A percentile compares a stretch with the other conserved stretches of the same genome.
phyloP scores from a whole-genome alignment of 2,329 filamentous ascomycete species.

The Bisporella sp. region DNA sequence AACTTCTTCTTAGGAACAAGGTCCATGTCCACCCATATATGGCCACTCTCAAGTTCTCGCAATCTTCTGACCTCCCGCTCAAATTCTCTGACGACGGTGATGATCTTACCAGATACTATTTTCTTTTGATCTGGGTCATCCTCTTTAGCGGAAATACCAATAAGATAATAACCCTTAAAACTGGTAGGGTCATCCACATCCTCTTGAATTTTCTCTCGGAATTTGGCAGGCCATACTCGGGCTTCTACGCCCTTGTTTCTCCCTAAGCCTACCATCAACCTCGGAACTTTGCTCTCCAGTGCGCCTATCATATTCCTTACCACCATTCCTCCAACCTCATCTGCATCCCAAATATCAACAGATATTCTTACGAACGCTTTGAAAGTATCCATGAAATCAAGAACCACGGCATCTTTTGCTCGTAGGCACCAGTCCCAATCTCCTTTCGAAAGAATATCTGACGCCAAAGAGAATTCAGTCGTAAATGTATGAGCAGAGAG shows the following conservation, averaged over 20 bases:
- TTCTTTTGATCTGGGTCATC: conserved; percentile 8
- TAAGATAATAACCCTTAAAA: conserved; percentile 9
- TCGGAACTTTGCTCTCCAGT: conserved; percentile 11
- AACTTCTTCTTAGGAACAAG: conserved; percentile 8
- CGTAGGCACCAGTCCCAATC: conserved; percentile 8
- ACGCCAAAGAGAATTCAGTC: conserved; percentile 6
- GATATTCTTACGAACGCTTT: conserved; percentile 7
- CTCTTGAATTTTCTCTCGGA: neutral
- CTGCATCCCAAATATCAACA: conserved; percentile 10
- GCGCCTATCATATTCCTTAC: conserved; percentile 8
- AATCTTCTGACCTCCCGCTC: conserved; percentile 5
- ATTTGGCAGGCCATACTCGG: conserved; percentile 10
- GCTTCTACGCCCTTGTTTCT: conserved; percentile 6
- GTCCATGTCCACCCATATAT: conserved; percentile 6
- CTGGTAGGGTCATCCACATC: neutral
- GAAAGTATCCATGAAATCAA: conserved; percentile 7
- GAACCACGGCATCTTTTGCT: neutral
- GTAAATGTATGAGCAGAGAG: conserved; percentile 8
- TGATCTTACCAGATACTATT: conserved; percentile 8
- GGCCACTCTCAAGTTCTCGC: conserved; percentile 7
- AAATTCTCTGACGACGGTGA: conserved; percentile 10
- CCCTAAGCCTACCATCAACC: conserved; percentile 6
- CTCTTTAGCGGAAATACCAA: conserved; percentile 5
- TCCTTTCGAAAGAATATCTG: neutral
- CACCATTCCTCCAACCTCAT: conserved; percentile 6